A percentile compares a stretch with the other conserved stretches of the same genome.
These are phyloP conservation scores for Oryza punctata DNA, from an alignment of 176 grass and related monocot species.

Conservation along the genomic window DNA sequence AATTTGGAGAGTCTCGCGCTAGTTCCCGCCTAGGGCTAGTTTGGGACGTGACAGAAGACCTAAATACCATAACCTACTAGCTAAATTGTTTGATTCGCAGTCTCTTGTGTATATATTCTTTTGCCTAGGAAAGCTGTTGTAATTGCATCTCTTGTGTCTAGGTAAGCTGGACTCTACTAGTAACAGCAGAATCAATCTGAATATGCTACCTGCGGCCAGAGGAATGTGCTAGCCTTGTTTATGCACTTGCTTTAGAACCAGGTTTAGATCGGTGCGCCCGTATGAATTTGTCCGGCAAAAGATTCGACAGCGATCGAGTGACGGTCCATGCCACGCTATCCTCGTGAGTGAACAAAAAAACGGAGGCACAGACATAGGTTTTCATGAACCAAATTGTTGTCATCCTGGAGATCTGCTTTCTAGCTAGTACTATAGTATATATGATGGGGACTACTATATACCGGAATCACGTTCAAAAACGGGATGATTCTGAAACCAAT, in stretches of 20 bases:
- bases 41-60: too few relatives aligned
- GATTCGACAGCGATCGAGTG: neutral
- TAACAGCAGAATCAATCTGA: neutral
- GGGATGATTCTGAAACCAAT: too few relatives aligned
- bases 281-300: neutral
- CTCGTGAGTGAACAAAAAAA: neutral
- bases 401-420: neutral
- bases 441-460: too few relatives aligned
- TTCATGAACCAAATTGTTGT: neutral
- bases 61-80: neutral
- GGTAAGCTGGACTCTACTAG: neutral
- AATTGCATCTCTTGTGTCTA: neutral
- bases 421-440: neutral
- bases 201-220: neutral
- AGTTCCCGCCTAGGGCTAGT: too few relatives aligned
- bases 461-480: too few relatives aligned
- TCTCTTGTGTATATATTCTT: neutral
- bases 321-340: neutral
- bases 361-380: neutral
- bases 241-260: neutral
- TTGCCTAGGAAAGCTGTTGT: constrained; percentile 5
- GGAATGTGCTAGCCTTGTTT: neutral
- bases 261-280: neutral
- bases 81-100: neutral
- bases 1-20: too few relatives aligned